Conservation (phyloP, 805 yeast species). For the Candida pseudoglaebosa region DNA sequence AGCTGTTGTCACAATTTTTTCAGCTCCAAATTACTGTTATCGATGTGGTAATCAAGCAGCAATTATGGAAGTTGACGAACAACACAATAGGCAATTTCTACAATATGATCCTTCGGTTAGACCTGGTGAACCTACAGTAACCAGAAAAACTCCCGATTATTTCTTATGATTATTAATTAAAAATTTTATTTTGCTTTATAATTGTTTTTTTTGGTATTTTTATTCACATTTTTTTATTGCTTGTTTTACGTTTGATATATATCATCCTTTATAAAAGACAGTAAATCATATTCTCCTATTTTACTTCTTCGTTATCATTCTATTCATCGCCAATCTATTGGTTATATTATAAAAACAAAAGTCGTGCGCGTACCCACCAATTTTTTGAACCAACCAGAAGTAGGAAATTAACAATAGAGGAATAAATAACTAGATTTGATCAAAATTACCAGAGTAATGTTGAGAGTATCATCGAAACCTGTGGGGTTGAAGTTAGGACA, state of each 20-base stretch:
- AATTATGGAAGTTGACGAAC: constrained; percentile 96
- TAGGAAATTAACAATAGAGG: constrained; percentile 3
- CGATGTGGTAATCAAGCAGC: constrained; percentile 99
- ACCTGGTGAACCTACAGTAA: constrained; percentile 97
- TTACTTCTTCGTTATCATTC: not conserved
- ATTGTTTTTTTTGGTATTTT: not conserved
- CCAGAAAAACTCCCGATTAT: constrained; percentile 95
- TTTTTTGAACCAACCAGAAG: constrained; percentile 28
- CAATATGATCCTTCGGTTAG: constrained; percentile 96
- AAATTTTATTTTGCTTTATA: not conserved
- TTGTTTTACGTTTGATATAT: constrained; percentile 1
- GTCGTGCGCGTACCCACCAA: constrained; percentile 8
- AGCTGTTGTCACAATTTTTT: constrained; percentile 87
- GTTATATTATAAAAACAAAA: no score
- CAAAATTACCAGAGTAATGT: constrained; percentile 14
- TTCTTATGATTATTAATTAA: constrained; percentile 63
- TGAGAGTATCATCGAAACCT: constrained; percentile 20
- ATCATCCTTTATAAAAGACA: not conserved
- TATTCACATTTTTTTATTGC: not conserved
- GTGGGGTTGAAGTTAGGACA: constrained; percentile 13
- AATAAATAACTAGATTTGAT: not conserved
- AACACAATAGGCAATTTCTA: constrained; percentile 83
- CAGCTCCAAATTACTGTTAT: constrained; percentile 95
- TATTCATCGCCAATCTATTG: no score
- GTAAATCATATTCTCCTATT: not conserved